Evolutionary conservation across 352 stramenopile genomes (phyloP).

Genomic region (Globisporangium parvum): DNA sequence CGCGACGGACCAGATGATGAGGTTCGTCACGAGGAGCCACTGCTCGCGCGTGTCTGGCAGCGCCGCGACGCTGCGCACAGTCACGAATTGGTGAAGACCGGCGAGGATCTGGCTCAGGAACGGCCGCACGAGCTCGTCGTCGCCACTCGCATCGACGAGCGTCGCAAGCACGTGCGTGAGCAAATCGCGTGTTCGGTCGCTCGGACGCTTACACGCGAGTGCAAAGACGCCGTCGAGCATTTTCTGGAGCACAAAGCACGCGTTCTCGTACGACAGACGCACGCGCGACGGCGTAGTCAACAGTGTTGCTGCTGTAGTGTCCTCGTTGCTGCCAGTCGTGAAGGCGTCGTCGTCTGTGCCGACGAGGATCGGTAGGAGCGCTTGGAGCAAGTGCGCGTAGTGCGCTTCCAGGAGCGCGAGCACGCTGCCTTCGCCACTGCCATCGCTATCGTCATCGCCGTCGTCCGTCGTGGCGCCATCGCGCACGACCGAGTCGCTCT

Average conservation of each 20-base stretch:
- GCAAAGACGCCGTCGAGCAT: conserved; percentile 49
- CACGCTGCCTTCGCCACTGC: conserved; percentile 13
- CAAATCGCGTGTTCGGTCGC: conserved; percentile 24
- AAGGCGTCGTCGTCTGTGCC: conserved; percentile 23
- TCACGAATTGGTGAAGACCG: conserved; percentile 34
- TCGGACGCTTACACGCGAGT: conserved; percentile 35
- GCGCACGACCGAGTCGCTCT: conserved; percentile 24
- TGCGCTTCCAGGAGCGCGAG: conserved; percentile 41
- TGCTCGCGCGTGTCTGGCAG: conserved; percentile 39
- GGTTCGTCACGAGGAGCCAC: conserved; percentile 54
- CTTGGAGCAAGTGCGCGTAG: conserved; percentile 36
- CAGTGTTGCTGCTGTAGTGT: too few species aligned
- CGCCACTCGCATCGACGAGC: conserved; percentile 53
- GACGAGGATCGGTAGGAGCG: conserved; percentile 38
- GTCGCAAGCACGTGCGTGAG: conserved; percentile 36
- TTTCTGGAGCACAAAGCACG: conserved; percentile 55
- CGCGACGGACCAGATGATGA: conserved; percentile 53
- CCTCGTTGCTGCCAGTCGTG: neutral
- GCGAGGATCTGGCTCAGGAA: conserved; percentile 62
- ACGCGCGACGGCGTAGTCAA: neutral
- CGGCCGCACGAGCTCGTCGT: conserved; percentile 53
- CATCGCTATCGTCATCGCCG: conserved; percentile 18
- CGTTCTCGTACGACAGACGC: conserved; percentile 54
- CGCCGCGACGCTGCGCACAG: conserved; percentile 26
- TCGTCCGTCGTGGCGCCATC: conserved; percentile 26